Conservation (phyloP, 2,329 filamentous ascomycete genomes). For the Kalmusia sp. region DNA sequence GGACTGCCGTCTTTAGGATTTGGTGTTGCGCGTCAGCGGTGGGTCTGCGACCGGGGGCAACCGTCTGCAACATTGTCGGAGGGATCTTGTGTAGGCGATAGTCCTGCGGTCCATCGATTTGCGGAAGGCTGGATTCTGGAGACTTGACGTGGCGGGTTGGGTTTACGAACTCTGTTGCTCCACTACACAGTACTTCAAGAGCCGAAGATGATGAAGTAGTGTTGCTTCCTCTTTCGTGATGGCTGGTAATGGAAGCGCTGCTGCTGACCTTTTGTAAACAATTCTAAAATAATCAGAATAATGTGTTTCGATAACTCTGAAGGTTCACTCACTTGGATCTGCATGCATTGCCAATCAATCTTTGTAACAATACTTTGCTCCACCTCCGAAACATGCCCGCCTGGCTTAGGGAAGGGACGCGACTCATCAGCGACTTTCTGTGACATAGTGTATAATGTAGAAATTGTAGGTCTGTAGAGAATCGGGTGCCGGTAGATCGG, state of each 20-base stretch:
- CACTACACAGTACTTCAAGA: too few species aligned
- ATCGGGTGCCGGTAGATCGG: not conserved
- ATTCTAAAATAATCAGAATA: too few species aligned
- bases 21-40: not conserved
- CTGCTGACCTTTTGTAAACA: not conserved
- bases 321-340: not conserved
- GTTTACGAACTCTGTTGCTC: too few species aligned
- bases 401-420: not conserved
- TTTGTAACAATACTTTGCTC: too few species aligned
- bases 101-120: slow-evolving; percentile 18
- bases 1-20: slow-evolving; percentile 15
- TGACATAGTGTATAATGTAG: not conserved
- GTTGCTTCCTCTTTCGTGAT: too few species aligned
- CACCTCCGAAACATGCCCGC: not conserved
- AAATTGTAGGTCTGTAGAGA: not conserved
- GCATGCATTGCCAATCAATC: not conserved
- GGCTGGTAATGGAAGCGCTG: not conserved
- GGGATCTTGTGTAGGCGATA: not conserved
- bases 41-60: not conserved
- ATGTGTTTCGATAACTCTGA: too few species aligned
- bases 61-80: not conserved
- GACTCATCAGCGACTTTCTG: not conserved
- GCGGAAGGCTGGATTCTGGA: not conserved
- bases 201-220: too few species aligned
- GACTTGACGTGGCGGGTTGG: not conserved